Conservation (phyloP, 2,329 filamentous ascomycete genomes). For the Akanthomyces dipterigenus region DNA sequence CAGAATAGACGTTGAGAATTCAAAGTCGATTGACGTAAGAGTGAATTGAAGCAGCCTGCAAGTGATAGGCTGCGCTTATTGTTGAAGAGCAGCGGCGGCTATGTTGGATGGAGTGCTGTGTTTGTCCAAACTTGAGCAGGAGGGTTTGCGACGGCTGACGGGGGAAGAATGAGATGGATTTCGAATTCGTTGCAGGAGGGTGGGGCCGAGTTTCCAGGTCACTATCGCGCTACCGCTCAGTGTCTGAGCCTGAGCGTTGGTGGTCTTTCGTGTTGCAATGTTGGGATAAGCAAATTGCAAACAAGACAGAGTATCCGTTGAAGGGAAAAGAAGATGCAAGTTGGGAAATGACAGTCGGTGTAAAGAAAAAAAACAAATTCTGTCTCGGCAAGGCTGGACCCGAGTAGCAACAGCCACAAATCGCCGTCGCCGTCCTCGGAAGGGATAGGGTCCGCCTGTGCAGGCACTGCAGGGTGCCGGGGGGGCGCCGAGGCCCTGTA, state of each 20-base stretch:
- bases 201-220: background rate
- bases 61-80: background rate
- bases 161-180: slow-evolving; percentile 6
- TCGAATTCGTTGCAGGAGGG: slow-evolving; percentile 1
- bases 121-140: background rate
- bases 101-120: background rate
- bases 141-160: background rate
- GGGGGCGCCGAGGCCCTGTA: background rate
- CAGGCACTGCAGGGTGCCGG: no score
- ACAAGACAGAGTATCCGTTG: background rate
- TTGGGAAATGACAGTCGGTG: background rate
- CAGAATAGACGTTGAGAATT: background rate
- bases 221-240: background rate
- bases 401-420: background rate
- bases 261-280: background rate
- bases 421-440: background rate
- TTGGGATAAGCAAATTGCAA: background rate
- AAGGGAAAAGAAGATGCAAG: background rate
- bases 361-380: background rate
- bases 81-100: background rate
- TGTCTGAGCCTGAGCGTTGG: background rate
- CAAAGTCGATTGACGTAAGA: background rate
- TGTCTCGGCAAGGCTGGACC: background rate
- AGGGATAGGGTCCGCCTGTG: background rate
- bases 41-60: background rate